These are phyloP conservation scores for Boletus edulis DNA, from an alignment of 768 basidiomycete genomes.

Conservation along the genomic window DNA sequence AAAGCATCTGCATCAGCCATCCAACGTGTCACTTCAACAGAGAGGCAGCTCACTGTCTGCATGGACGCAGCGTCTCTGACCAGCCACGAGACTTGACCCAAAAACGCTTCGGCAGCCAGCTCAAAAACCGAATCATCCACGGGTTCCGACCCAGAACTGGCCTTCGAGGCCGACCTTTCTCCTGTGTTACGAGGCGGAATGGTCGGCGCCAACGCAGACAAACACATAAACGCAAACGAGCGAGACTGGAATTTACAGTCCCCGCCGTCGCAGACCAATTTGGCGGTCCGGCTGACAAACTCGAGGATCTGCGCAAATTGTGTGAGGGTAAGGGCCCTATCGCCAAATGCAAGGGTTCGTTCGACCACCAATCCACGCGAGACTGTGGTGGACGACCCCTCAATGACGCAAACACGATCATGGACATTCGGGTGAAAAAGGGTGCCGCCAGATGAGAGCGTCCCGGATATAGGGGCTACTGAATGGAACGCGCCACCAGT, in stretches of 20 bases:
- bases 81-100: slow-evolving; percentile 5
- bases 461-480: neutral
- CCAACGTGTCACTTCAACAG: neutral
- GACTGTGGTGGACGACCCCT: neutral
- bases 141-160: neutral
- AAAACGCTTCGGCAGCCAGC: slow-evolving; percentile 6
- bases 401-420: slow-evolving; percentile 1
- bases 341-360: slow-evolving; percentile 2
- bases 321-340: neutral
- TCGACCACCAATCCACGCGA: slow-evolving; percentile 7
- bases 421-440: slow-evolving; percentile 13
- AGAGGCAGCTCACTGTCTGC: slow-evolving; percentile 1
- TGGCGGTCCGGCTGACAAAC: slow-evolving; percentile 6
- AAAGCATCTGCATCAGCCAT: neutral
- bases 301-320: slow-evolving; percentile 4
- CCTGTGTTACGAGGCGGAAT: neutral
- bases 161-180: neutral
- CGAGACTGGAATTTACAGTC: slow-evolving; percentile 13
- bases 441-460: neutral
- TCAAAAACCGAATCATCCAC: slow-evolving; percentile 13
- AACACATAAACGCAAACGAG: slow-evolving; percentile 11
- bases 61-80: neutral
- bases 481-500: slow-evolving; percentile 1
- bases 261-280: slow-evolving; percentile 3
- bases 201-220: slow-evolving; percentile 1